Evolutionary conservation across 352 stramenopile genomes (phyloP), one percentile per base, ranked within the genome.

Genomic region (Pythium brachiatum): DNA sequence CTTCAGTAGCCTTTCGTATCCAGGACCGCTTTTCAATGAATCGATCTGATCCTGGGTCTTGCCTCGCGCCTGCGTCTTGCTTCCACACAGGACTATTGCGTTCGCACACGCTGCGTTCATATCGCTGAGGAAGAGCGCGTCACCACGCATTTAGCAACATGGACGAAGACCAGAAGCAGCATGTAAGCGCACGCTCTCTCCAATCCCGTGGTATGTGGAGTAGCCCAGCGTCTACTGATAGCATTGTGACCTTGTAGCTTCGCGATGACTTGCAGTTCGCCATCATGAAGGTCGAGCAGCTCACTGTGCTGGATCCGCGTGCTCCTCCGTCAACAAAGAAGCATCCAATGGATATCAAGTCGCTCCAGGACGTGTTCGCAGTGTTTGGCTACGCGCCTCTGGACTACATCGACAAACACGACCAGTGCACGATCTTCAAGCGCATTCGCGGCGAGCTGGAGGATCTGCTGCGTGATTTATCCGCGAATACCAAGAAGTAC

Each of bases 251-350:
- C 16, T 7, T 26, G 43, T 54, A 91, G 83, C 67, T 92, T 21
- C 79, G 78, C 15, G 76, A 90, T 66, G 81, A 92, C 34, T 56
- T 90, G 15, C 74, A 87, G 53, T 90, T 92, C 62, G 83, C 83
- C 7, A 86, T 92, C 51, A 75, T 90, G 63, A 81, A 88, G 27
- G 65, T 62, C 16, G 78, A 92, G 43, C 67, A 83, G 18, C 61
- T 86, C 6, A 69, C 59, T 4, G 70, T 83, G 32, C 66, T 88
- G 2, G 76, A 89, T 56, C 23, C 65, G 3, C 80, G 78, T n/a
- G 68, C 74, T 7, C 59, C 75, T 20, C 26, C 41, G 20, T 66
- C 57, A 20, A 79, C 75, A 5, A 73, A 72, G 53, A 78, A 74
- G 23, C 70, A 87, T 20, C 75, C 78, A 18, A 83, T 89, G 62